A percentile compares a stretch with the other conserved stretches of the same genome.
Conservation (phyloP, 1,284 basidiomycete genomes). For the Fomitopsis betulina region DNA sequence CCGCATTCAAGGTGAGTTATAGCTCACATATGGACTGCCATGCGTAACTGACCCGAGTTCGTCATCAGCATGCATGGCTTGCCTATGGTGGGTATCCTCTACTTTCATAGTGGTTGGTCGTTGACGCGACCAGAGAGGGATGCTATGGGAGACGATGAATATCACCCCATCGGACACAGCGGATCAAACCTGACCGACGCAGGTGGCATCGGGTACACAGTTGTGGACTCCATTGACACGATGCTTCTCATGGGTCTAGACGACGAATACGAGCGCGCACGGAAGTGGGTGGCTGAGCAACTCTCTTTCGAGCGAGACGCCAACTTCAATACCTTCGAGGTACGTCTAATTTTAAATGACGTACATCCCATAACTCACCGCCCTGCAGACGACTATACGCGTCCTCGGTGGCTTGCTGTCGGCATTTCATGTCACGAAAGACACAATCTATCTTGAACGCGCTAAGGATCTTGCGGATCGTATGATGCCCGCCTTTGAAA, state of each 20-base stretch:
- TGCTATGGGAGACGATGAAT: conserved; percentile 88
- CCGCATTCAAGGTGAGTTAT: conserved; percentile 69
- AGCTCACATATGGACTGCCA: too few species aligned
- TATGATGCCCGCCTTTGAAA: conserved; percentile 82
- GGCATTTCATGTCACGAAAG: conserved; percentile 71
- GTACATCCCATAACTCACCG: not conserved
- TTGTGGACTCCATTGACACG: conserved; percentile 82
- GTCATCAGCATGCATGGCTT: conserved; percentile 67
- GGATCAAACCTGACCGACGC: conserved; percentile 74
- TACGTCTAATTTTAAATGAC: conserved; percentile 27
- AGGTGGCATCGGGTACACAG: conserved; percentile 83
- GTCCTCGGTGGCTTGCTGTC: conserved; percentile 82
- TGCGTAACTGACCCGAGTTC: conserved; percentile 4
- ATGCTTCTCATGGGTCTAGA: conserved; percentile 83
- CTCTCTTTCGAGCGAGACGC: conserved; percentile 80
- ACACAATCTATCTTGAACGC: conserved; percentile 67
- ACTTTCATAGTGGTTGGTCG: not conserved
- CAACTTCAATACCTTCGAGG: conserved; percentile 90
- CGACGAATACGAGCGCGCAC: conserved; percentile 75
- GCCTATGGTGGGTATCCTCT: conserved; percentile 60
- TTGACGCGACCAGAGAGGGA: conserved; percentile 60
- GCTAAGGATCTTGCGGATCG: conserved; percentile 83
- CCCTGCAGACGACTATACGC: conserved; percentile 68
- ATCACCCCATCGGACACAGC: conserved; percentile 73
- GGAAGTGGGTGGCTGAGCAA: conserved; percentile 71